Conservation (phyloP, 2,329 filamentous ascomycete species). For the Colletotrichum sp. region DNA sequence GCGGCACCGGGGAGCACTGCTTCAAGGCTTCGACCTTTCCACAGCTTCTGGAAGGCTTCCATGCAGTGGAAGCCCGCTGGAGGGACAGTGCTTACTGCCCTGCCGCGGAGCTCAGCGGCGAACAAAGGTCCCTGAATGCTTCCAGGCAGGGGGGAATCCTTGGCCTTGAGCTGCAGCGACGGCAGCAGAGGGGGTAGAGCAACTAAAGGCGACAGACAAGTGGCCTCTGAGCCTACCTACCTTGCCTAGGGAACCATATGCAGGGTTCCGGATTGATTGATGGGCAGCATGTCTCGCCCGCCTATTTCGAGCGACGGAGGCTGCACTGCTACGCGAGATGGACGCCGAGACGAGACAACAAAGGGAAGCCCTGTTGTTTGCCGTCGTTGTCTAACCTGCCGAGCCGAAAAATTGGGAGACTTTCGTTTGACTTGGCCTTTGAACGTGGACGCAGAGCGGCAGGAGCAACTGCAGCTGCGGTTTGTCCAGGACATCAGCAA, state of each 20-base stretch:
- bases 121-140: constrained; percentile 12
- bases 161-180: neutral
- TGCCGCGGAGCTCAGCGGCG: neutral
- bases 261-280: constrained; percentile 9
- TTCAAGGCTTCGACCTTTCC: constrained; percentile 11
- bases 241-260: neutral
- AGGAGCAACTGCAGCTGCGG: neutral
- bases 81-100: constrained; percentile 5
- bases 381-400: neutral
- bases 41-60: constrained; percentile 20
- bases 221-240: neutral
- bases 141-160: neutral
- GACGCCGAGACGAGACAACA: constrained; percentile 5
- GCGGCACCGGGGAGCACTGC: neutral
- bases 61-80: constrained; percentile 2
- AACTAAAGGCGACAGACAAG: neutral
- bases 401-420: neutral
- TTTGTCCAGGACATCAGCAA: neutral
- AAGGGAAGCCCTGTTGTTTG: neutral
- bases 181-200: neutral
- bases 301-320: constrained; percentile 2
- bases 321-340: constrained; percentile 8
- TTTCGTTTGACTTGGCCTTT: neutral
- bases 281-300: constrained; percentile 7
- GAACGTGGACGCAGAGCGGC: neutral